These are phyloP conservation scores for Laguncularia racemosa DNA, from an alignment of 345 rosid species.

Conservation along the genomic window DNA sequence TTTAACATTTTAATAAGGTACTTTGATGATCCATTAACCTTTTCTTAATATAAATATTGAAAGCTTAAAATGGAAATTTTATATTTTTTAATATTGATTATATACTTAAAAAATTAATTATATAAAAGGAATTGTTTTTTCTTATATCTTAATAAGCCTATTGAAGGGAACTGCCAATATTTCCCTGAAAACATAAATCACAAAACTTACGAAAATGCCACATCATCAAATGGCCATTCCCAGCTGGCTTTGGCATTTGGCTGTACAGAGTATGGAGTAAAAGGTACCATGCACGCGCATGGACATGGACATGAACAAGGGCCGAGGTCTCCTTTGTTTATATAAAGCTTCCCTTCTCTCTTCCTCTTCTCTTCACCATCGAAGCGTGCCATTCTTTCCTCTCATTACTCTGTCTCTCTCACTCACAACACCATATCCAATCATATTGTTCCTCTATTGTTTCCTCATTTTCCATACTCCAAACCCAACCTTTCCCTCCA, in stretches of 20 bases:
- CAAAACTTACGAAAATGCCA: conserved; percentile 8
- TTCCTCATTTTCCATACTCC: not conserved
- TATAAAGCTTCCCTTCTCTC: conserved; percentile 18
- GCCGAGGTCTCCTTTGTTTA: conserved; percentile 9
- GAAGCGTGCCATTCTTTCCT: conserved; percentile 26
- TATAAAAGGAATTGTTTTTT: too few species aligned
- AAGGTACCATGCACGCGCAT: conserved; percentile 31
- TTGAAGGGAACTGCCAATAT: too few species aligned
- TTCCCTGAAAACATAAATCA: not conserved
- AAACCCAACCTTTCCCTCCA: too few species aligned
- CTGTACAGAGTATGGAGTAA: not conserved
- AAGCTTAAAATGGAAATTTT: too few species aligned
- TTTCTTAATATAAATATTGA: too few species aligned
- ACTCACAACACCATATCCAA: conserved; percentile 3
- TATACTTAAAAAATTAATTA: too few species aligned
- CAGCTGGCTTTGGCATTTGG: conserved; percentile 27
- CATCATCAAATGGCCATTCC: conserved; percentile 13
- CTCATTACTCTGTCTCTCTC: conserved; percentile 12
- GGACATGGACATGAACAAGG: not conserved
- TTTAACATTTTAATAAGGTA: too few species aligned
- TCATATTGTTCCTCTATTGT: conserved; percentile 22
- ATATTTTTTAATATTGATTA: too few species aligned
- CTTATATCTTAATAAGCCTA: too few species aligned
- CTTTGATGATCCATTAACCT: too few species aligned
- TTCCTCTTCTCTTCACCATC: conserved; percentile 19